These are phyloP conservation scores for Wickerhamiella galacta DNA, from an alignment of 805 yeast species.

Conservation along the genomic window DNA sequence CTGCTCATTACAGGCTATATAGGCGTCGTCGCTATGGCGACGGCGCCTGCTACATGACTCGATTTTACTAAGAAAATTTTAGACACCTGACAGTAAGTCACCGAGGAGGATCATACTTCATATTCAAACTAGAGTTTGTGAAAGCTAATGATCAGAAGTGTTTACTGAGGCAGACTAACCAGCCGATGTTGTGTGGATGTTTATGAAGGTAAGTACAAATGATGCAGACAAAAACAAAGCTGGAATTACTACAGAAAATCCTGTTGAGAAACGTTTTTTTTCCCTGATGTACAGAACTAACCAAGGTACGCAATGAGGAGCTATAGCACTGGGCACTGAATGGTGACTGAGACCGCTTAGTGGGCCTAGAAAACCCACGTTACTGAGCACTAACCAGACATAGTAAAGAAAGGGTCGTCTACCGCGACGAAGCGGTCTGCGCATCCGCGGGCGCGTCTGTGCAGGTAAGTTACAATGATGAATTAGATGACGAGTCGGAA, in stretches of 20 bases:
- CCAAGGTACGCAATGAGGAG: constrained; percentile 42
- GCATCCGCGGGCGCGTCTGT: not conserved
- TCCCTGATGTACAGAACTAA: constrained; percentile 16
- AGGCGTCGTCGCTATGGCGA: too few relatives aligned
- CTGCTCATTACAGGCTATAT: not conserved
- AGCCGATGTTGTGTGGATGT: not conserved
- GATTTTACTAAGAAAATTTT: not conserved
- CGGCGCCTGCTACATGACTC: too few relatives aligned
- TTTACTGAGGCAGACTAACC: constrained; percentile 14
- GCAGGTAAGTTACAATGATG: constrained; percentile 27
- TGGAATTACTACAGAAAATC: constrained; percentile 97
- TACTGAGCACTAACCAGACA: constrained; percentile 39
- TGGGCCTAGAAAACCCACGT: constrained; percentile 98
- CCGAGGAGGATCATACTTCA: constrained; percentile 31
- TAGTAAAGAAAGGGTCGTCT: too few relatives aligned
- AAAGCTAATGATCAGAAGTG: constrained; percentile 34
- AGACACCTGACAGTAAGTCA: not conserved
- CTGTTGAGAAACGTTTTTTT: constrained; percentile 55
- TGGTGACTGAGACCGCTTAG: constrained; percentile 89
- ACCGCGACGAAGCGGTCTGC: not conserved
- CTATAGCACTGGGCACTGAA: constrained; percentile 99
- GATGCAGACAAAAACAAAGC: constrained; percentile 64
- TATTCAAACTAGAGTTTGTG: constrained; percentile 56
- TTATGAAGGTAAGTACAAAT: constrained; percentile 16
- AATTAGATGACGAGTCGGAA: constrained; percentile 98